Conservation (phyloP, 1,284 basidiomycete genomes). For the Rhizopogon hawkerae region DNA sequence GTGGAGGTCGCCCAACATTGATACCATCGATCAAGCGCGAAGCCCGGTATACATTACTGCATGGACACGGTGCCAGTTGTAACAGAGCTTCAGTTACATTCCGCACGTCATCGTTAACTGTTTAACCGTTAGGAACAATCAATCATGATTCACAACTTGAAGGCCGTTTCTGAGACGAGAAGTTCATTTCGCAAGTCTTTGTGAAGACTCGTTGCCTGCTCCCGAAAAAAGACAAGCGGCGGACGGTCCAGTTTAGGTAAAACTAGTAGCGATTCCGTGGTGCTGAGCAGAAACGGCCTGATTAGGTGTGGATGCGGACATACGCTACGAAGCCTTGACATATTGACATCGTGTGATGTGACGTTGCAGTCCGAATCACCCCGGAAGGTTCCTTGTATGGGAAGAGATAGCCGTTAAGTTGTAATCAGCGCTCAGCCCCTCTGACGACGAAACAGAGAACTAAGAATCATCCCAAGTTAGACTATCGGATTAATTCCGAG, state of each 20-base stretch:
- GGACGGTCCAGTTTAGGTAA: not conserved
- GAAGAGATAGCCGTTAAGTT: not conserved
- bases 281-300: not conserved
- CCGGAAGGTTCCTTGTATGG: not conserved
- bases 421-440: not conserved
- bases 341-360: not conserved
- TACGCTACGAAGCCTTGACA: not conserved
- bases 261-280: not conserved
- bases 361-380: not conserved
- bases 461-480: not conserved
- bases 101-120: not conserved
- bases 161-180: no score
- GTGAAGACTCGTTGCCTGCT: no score
- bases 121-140: not conserved
- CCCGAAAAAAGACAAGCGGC: no score
- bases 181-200: no score
- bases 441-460: not conserved
- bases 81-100: not conserved
- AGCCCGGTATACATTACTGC: not conserved
- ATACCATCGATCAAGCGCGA: not conserved
- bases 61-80: not conserved
- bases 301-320: not conserved
- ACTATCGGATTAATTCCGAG: not conserved
- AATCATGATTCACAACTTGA: not conserved
- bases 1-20: not conserved